Evolutionary conservation across 2,329 filamentous ascomycete genomes (phyloP).

Genomic region (Aspergillus thermomutatus): DNA sequence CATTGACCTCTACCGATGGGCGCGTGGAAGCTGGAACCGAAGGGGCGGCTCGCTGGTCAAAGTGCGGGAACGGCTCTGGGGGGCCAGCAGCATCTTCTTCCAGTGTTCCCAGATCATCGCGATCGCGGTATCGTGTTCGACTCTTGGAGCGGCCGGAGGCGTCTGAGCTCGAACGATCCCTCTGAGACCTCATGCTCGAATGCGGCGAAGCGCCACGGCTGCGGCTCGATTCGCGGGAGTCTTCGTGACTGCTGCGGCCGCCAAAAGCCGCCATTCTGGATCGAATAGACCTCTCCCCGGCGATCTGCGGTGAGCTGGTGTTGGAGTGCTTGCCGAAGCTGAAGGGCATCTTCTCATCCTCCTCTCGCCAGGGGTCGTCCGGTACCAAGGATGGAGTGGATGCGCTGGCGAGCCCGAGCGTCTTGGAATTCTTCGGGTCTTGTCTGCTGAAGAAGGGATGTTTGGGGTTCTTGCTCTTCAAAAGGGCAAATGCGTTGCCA

Average conservation of each 20-base stretch:
- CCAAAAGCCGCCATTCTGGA: constrained; percentile 27
- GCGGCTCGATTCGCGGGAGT: constrained; percentile 31
- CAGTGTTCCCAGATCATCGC: constrained; percentile 54
- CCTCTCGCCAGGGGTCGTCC: constrained; percentile 37
- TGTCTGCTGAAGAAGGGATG: constrained; percentile 25
- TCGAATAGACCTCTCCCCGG: constrained; percentile 25
- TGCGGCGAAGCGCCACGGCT: constrained; percentile 37
- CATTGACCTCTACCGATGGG: constrained; percentile 34
- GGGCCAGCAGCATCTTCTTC: constrained; percentile 41
- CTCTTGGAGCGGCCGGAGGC: constrained; percentile 54
- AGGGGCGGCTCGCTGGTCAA: constrained; percentile 19
- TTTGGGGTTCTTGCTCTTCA: constrained; percentile 42
- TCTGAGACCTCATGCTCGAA: constrained; percentile 37
- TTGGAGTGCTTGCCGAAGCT: constrained; percentile 34
- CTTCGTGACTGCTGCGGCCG: constrained; percentile 32
- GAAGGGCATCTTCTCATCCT: constrained; percentile 31
- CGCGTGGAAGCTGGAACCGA: constrained; percentile 35
- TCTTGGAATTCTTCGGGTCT: constrained; percentile 39
- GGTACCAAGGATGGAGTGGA: constrained; percentile 35
- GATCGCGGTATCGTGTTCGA: constrained; percentile 50
- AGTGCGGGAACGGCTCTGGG: constrained; percentile 25
- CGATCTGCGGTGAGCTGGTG: constrained; percentile 37
- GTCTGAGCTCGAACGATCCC: constrained; percentile 56
- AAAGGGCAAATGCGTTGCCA: constrained; percentile 43
- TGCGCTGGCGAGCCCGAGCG: constrained; percentile 39